Percentiles rank a stretch among this genome's conserved stretches.
Evolutionary conservation across 345 rosid species (phyloP).

Genomic region (Heritiera littoralis): DNA sequence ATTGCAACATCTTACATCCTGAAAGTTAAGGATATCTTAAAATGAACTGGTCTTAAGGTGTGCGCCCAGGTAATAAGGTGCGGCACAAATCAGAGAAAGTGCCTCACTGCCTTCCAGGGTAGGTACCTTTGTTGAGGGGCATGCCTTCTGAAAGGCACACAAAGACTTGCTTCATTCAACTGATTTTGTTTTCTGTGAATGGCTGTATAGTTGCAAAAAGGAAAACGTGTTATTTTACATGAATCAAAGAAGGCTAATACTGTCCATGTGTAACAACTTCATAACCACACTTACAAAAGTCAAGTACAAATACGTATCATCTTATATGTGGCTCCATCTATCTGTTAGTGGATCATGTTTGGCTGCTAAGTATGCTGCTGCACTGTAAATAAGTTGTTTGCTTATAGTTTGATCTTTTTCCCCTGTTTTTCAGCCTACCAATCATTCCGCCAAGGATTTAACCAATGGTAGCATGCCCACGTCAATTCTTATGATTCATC

Average conservation of each 20-base stretch:
- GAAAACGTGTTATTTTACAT: neutral
- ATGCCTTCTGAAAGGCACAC: neutral
- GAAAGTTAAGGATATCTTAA: conserved; percentile 8
- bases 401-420: neutral
- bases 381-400: neutral
- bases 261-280: neutral
- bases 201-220: neutral
- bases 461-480: conserved; percentile 42
- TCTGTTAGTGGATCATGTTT: neutral
- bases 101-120: neutral
- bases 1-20: neutral
- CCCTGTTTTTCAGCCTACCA: conserved; percentile 50
- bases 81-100: neutral
- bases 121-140: neutral
- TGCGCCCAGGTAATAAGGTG: neutral
- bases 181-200: neutral
- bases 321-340: neutral
- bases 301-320: neutral
- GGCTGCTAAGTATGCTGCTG: neutral
- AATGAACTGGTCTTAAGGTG: neutral
- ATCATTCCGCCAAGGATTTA: conserved; percentile 57
- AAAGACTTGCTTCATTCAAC: neutral
- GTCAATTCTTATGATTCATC: conserved; percentile 65
- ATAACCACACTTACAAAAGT: neutral
- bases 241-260: neutral